These are phyloP conservation scores for Jackrogersella multiformis DNA, from an alignment of 495 filamentous ascomycete genomes.

Conservation along the genomic window DNA sequence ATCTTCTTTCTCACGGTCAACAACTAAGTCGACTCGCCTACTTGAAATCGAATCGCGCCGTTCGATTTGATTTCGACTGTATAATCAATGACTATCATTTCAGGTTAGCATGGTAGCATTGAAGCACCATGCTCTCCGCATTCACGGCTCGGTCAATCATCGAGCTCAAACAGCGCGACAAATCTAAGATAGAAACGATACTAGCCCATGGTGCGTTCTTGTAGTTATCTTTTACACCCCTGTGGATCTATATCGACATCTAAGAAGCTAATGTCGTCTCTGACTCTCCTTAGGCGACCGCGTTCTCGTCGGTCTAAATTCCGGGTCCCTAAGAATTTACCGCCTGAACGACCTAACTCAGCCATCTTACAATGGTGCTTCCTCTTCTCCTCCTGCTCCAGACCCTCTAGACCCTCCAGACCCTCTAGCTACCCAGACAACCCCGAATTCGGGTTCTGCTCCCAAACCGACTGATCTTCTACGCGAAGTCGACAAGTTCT, in stretches of 20 bases:
- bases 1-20: background rate
- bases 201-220: slow-evolving; percentile 77
- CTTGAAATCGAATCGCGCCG: background rate
- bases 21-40: no score
- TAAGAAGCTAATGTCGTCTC: slow-evolving; percentile 23
- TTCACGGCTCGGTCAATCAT: slow-evolving; percentile 95
- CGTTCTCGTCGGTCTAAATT: slow-evolving; percentile 89
- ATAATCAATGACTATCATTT: slow-evolving; percentile 26
- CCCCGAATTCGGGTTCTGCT: slow-evolving; percentile 35
- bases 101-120: slow-evolving; percentile 29
- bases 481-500: slow-evolving; percentile 93
- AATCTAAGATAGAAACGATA: slow-evolving; percentile 93
- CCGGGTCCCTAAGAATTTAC: slow-evolving; percentile 88
- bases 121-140: slow-evolving; percentile 87
- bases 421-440: slow-evolving; percentile 2
- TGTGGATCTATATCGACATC: no score
- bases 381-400: slow-evolving; percentile 12
- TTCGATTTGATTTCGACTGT: background rate
- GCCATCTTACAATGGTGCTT: slow-evolving; percentile 26
- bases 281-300: slow-evolving; percentile 71
- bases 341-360: slow-evolving; percentile 74
- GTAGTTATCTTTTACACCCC: background rate
- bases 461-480: slow-evolving; percentile 80
- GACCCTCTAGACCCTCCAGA: background rate
- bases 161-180: slow-evolving; percentile 94